phyloP scores from a whole-genome alignment of 2,329 filamentous ascomycete genomes.

The Monosporascus sp. region DNA sequence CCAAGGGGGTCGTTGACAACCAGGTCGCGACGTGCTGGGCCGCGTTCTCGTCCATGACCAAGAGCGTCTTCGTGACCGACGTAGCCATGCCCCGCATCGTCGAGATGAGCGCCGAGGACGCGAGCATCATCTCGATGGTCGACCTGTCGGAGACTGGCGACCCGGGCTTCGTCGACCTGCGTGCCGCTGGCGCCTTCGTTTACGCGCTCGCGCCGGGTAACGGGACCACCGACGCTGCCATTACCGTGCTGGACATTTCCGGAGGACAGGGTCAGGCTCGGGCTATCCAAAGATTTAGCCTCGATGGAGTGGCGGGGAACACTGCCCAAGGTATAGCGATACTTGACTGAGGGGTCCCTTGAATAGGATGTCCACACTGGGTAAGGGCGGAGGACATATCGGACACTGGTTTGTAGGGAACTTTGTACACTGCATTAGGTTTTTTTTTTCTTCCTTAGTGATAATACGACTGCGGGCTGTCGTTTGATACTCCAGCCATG shows the following conservation, averaged over 20 bases:
- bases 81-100: slow-evolving; percentile 47
- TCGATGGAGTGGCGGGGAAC: slow-evolving; percentile 21
- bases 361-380: background rate
- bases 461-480: no score
- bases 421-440: no score
- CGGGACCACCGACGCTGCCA: slow-evolving; percentile 31
- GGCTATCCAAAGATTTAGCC: slow-evolving; percentile 28
- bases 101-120: slow-evolving; percentile 49
- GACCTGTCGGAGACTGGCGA: slow-evolving; percentile 43
- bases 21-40: slow-evolving; percentile 58
- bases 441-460: no score
- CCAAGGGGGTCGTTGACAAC: slow-evolving; percentile 38
- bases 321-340: slow-evolving; percentile 29
- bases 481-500: no score
- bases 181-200: slow-evolving; percentile 46
- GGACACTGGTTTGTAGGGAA: background rate
- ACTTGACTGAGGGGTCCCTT: background rate
- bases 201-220: slow-evolving; percentile 55
- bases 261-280: slow-evolving; percentile 15
- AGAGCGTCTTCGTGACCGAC: slow-evolving; percentile 55
- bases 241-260: slow-evolving; percentile 32
- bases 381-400: background rate
- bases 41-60: slow-evolving; percentile 41
- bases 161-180: slow-evolving; percentile 51
- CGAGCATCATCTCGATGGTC: slow-evolving; percentile 37